phyloP scores from a whole-genome alignment of 2,329 filamentous ascomycete genomes.

The Phialophora chinensis region DNA sequence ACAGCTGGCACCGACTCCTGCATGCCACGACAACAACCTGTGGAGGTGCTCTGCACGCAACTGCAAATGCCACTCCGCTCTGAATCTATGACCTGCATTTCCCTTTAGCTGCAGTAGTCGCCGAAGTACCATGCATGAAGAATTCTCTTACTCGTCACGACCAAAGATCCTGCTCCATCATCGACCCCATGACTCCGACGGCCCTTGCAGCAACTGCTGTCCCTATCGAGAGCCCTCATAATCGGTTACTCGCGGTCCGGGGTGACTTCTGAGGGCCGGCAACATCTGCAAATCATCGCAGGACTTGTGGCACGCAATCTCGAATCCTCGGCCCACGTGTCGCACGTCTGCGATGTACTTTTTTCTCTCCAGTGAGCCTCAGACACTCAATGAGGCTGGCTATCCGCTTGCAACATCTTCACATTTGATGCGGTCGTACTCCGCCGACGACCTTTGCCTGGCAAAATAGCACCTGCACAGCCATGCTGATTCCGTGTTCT shows the following conservation, averaged over 20 bases:
- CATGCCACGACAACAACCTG: constrained; percentile 24
- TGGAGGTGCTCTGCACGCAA: neutral
- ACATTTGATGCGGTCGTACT: neutral
- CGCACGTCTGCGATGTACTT: constrained; percentile 16
- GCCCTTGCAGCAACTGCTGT: constrained; percentile 21
- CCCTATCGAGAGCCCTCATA: neutral
- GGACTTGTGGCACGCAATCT: constrained; percentile 6
- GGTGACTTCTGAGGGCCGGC: neutral
- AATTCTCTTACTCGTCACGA: constrained; percentile 10
- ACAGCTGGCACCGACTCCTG: constrained; percentile 21
- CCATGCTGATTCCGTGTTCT: neutral
- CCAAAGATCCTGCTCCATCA: constrained; percentile 18
- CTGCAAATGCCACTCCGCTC: constrained; percentile 8
- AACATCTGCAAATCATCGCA: constrained; percentile 11
- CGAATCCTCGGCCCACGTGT: constrained; percentile 15
- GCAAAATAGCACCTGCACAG: neutral
- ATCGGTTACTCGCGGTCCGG: constrained; percentile 1
- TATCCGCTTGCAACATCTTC: neutral
- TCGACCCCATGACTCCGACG: constrained; percentile 11
- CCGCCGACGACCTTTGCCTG: neutral
- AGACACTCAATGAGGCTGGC: neutral
- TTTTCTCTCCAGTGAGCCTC: constrained; percentile 8
- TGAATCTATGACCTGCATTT: constrained; percentile 24
- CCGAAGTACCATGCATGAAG: constrained; percentile 34
- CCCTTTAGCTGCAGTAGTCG: constrained; percentile 4